Conservation (phyloP, 2,329 filamentous ascomycete genomes). For the Boeremia exigua region DNA sequence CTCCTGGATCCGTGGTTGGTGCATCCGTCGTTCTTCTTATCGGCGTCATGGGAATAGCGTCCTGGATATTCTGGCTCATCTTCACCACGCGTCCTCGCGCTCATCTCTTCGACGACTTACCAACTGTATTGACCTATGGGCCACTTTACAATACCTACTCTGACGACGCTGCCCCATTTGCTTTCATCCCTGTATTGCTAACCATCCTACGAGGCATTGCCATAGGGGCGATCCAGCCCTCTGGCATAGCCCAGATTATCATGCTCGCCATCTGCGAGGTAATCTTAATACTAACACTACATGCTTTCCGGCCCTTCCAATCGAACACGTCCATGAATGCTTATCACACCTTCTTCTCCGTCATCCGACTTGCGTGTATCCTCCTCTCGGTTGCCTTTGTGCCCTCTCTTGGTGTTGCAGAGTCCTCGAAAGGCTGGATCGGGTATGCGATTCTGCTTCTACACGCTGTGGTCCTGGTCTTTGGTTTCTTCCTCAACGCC, state of each 20-base stretch:
- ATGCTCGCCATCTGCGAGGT: conserved; percentile 94
- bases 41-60: conserved; percentile 73
- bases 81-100: conserved; percentile 80
- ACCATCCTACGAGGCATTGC: conserved; percentile 87
- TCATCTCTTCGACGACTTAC: conserved; percentile 89
- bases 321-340: conserved; percentile 95
- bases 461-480: conserved; percentile 82
- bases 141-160: conserved; percentile 97
- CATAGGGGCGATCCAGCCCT: conserved; percentile 90
- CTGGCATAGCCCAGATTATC: conserved; percentile 90
- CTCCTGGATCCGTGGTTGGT: conserved; percentile 73
- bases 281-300: conserved; percentile 82
- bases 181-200: conserved; percentile 82
- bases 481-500: conserved; percentile 93
- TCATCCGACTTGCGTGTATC: conserved; percentile 73
- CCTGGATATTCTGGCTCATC: conserved; percentile 83
- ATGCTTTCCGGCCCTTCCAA: conserved; percentile 89
- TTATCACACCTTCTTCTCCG: conserved; percentile 86
- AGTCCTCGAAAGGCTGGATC: conserved; percentile 89
- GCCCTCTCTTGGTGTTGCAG: conserved; percentile 77
- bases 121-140: conserved; percentile 87
- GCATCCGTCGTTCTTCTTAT: conserved; percentile 78
- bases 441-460: conserved; percentile 89
- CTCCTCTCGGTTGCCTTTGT: conserved; percentile 71
- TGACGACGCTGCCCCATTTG: conserved; percentile 89